Conservation (phyloP, 192 early-diverging fungal genomes). For the Umbelopsis ramanniana region DNA sequence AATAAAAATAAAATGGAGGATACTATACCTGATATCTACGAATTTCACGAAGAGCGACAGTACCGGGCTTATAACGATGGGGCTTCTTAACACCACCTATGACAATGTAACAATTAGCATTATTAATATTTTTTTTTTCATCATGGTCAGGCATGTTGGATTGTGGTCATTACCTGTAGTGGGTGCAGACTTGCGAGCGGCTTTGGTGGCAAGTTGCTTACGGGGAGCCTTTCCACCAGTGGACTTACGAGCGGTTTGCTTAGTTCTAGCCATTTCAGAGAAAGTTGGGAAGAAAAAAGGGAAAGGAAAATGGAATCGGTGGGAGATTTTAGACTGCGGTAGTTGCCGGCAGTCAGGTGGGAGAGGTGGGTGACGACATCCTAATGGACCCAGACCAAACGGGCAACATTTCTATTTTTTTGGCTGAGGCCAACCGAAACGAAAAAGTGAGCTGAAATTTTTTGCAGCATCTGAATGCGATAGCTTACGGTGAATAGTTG, state of each 20-base stretch:
- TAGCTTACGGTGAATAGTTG: background rate
- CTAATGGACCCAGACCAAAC: background rate
- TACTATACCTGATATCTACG: constrained; percentile 75
- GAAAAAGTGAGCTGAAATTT: constrained; percentile 8
- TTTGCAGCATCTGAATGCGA: background rate
- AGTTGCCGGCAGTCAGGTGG: background rate
- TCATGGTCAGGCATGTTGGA: background rate
- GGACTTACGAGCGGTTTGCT: constrained; percentile 98
- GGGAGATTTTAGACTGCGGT: background rate
- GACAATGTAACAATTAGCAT: background rate
- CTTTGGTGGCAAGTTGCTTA: constrained; percentile 96
- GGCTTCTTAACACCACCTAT: constrained; percentile 90
- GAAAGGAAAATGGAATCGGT: background rate
- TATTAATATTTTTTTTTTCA: background rate
- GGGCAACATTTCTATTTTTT: background rate
- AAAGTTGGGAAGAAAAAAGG: background rate
- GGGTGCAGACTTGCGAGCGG: constrained; percentile 94
- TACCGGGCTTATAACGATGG: constrained; percentile 87
- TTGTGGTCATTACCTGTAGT: constrained; percentile 58
- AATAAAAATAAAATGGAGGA: background rate
- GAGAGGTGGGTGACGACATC: constrained; percentile 9
- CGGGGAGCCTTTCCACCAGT: constrained; percentile 98
- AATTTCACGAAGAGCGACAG: constrained; percentile 91
- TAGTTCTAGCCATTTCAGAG: constrained; percentile 60
- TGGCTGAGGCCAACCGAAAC: background rate